These are phyloP conservation scores for Spiraea crenata DNA, from an alignment of 331 rosid genomes.

Conservation along the genomic window DNA sequence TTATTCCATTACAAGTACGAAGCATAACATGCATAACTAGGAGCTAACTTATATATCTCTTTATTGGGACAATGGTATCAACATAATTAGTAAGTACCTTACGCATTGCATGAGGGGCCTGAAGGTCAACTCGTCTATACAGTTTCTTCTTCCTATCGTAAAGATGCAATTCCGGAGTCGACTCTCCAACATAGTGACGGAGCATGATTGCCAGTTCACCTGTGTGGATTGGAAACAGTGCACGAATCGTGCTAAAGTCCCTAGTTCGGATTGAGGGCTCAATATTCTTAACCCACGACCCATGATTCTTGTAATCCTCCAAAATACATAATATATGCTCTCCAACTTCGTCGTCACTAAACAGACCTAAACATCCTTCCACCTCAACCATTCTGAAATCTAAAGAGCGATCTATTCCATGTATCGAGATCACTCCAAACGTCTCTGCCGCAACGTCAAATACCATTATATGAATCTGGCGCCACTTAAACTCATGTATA, in stretches of 20 bases:
- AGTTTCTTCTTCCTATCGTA: too few species aligned
- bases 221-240: neutral
- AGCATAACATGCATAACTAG: too few species aligned
- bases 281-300: neutral
- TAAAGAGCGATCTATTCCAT: too few species aligned
- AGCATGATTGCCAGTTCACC: neutral
- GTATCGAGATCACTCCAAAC: neutral
- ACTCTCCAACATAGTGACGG: too few species aligned
- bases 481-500: neutral
- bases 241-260: too few species aligned
- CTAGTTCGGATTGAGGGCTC: too few species aligned
- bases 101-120: too few species aligned
- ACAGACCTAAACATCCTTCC: neutral
- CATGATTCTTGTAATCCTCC: neutral
- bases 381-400: neutral
- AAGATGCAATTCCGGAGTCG: neutral
- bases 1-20: too few species aligned
- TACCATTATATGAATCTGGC: neutral
- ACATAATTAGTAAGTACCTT: too few species aligned
- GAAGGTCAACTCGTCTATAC: too few species aligned
- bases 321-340: neutral
- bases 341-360: neutral
- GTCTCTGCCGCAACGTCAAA: neutral
- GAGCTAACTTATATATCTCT: too few species aligned
- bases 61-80: too few species aligned